Evolutionary conservation across 2,329 filamentous ascomycete genomes (phyloP).

Genomic region (Xylaria sp.): DNA sequence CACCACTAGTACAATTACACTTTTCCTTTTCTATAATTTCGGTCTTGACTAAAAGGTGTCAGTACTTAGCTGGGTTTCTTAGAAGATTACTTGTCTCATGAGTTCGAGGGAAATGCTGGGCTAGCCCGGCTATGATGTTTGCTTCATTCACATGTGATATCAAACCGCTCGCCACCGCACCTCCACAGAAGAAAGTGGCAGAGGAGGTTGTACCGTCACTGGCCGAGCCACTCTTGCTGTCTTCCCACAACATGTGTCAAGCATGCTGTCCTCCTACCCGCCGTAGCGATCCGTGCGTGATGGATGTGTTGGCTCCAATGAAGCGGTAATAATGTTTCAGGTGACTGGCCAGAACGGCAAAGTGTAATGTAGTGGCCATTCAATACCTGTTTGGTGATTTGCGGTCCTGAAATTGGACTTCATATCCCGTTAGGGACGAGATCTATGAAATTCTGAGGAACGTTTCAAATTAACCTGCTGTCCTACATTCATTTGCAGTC

Average conservation of each 20-base stretch:
- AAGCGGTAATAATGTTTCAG: conserved; percentile 3
- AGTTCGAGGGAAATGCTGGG: not conserved
- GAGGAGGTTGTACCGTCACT: not conserved
- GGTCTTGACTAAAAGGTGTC: no score
- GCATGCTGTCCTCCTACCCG: not conserved
- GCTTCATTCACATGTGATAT: conserved; percentile 6
- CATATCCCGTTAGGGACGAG: not conserved
- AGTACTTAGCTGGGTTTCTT: not conserved
- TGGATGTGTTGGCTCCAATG: conserved; percentile 7
- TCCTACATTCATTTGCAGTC: not conserved
- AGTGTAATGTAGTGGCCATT: not conserved
- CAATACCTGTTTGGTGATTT: not conserved
- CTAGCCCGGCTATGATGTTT: not conserved
- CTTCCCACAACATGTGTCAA: not conserved
- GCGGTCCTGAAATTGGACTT: not conserved
- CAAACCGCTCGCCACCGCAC: not conserved
- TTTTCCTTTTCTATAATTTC: no score
- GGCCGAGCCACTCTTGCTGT: not conserved
- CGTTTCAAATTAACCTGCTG: no score
- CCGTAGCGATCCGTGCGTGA: conserved; percentile 3
- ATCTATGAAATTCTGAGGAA: no score
- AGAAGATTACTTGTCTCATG: not conserved
- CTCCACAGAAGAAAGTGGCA: not conserved
- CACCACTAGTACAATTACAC: no score
- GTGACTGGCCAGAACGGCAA: not conserved